Evolutionary conservation across 352 stramenopile genomes (phyloP).

Genomic region (Phytophthora europaea): DNA sequence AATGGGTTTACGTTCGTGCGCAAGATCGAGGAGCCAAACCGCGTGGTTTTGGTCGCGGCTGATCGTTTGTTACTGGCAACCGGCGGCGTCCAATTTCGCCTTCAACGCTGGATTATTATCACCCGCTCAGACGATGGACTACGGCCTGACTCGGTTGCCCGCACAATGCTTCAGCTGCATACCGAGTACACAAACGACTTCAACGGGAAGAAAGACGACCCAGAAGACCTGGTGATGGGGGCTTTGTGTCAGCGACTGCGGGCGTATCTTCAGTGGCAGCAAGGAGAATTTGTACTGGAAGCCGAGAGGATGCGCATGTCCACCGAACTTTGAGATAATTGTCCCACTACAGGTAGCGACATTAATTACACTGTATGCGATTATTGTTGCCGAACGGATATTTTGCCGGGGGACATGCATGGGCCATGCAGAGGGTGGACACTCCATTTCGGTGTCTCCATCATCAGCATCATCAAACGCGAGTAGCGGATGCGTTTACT

Average conservation of each 20-base stretch:
- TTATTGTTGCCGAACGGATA: background rate
- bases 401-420: background rate
- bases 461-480: background rate
- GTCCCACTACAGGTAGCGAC: no score
- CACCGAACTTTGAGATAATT: background rate
- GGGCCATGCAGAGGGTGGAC: background rate
- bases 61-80: slow-evolving; percentile 25
- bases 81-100: slow-evolving; percentile 24
- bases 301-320: background rate
- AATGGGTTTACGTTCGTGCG: slow-evolving; percentile 34
- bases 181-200: background rate
- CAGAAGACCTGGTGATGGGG: slow-evolving; percentile 18
- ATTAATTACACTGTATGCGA: no score
- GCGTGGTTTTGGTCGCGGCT: slow-evolving; percentile 28
- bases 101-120: slow-evolving; percentile 35
- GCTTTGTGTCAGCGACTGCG: slow-evolving; percentile 9
- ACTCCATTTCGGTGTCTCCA: background rate
- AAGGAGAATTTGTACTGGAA: slow-evolving; percentile 8
- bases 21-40: slow-evolving; percentile 42
- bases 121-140: slow-evolving; percentile 1
- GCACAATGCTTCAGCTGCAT: slow-evolving; percentile 19
- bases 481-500: no score
- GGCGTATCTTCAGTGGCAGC: slow-evolving; percentile 6
- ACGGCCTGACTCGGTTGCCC: slow-evolving; percentile 8
- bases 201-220: background rate